phyloP scores from a whole-genome alignment of 345 rosid genomes.

The Citropsis articulata region DNA sequence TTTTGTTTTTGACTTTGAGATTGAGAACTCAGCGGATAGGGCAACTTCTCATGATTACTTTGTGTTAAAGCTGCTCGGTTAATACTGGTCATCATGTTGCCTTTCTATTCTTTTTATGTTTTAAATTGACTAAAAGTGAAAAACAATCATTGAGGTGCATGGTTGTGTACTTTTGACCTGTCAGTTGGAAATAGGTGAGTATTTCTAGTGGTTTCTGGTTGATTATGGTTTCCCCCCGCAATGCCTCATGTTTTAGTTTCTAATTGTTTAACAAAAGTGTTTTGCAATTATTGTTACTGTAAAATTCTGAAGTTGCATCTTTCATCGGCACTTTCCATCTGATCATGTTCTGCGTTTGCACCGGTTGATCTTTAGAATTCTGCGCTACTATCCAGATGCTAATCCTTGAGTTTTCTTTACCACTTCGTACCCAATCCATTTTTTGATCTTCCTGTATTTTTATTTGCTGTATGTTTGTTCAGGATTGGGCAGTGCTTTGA shows the following conservation, averaged over 20 bases:
- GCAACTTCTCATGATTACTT: constrained; percentile 5
- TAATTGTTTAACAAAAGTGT: background rate
- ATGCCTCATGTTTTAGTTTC: background rate
- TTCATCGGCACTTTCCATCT: background rate
- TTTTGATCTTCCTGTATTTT: background rate
- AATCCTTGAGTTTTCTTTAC: background rate
- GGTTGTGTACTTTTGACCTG: constrained; percentile 25
- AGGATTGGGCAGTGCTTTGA: background rate
- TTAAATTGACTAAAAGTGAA: constrained; percentile 1
- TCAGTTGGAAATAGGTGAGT: background rate
- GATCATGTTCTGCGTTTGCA: background rate
- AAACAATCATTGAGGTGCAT: constrained; percentile 27
- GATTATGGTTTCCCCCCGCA: background rate
- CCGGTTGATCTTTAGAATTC: background rate
- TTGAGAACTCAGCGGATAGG: background rate
- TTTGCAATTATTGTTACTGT: background rate
- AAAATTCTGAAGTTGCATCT: background rate
- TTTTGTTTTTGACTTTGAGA: background rate
- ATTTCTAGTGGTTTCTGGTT: background rate
- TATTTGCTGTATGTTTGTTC: background rate
- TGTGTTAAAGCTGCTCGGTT: constrained; percentile 12
- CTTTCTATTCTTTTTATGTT: constrained; percentile 7
- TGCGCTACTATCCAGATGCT: background rate
- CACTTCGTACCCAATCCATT: background rate
- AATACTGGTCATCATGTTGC: constrained; percentile 1